Evolutionary conservation across 2,329 filamentous ascomycete genomes (phyloP).

Genomic region (Apiospora phragmitis): DNA sequence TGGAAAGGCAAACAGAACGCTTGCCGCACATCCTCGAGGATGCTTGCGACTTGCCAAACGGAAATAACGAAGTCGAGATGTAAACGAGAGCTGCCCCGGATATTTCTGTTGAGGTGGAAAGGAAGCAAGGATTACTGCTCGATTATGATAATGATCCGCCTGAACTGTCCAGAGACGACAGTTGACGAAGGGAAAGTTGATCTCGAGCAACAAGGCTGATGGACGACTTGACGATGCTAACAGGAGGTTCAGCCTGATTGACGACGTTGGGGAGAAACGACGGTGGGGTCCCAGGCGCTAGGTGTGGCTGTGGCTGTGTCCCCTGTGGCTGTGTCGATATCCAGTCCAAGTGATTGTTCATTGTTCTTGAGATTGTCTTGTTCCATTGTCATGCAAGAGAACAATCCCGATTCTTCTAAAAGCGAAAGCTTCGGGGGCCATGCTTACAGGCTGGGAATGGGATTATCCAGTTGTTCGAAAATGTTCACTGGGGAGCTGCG

Average conservation of each 20-base stretch:
- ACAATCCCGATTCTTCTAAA: background rate
- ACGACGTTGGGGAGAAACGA: background rate
- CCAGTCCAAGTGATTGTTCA: background rate
- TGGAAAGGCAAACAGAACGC: background rate
- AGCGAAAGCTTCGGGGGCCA: background rate
- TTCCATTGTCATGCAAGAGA: background rate
- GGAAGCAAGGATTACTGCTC: background rate
- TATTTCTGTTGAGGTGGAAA: background rate
- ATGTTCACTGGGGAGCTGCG: too few relatives aligned
- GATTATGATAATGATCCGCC: background rate
- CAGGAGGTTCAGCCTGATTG: background rate
- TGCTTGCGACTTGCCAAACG: background rate
- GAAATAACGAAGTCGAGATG: background rate
- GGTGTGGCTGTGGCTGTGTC: background rate
- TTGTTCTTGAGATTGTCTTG: too few relatives aligned
- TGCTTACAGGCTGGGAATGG: background rate
- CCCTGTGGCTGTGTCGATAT: background rate
- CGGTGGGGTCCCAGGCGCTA: background rate
- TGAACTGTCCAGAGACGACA: background rate
- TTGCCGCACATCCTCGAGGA: constrained; percentile 2
- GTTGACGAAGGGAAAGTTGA: background rate
- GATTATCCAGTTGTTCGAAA: background rate
- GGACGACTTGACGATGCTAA: background rate
- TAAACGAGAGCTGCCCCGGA: background rate
- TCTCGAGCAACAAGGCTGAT: constrained; percentile 9